These are phyloP conservation scores for Tetrahymena borealis DNA, from an alignment of 73 alveolate genomes.

Conservation along the genomic window DNA sequence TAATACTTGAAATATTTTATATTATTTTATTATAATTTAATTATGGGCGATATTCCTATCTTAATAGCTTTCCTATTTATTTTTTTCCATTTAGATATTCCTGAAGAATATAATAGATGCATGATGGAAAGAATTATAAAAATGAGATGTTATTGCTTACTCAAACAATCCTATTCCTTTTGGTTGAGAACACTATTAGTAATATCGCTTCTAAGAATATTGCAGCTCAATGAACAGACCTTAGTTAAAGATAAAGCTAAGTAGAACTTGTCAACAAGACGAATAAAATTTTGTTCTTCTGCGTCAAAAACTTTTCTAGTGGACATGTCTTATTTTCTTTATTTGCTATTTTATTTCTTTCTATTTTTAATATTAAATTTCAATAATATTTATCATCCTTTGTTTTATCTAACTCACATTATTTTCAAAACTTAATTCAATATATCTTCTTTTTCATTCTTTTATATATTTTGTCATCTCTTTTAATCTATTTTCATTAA, in stretches of 20 bases:
- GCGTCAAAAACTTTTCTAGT: not conserved
- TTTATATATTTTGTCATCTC: too few species aligned
- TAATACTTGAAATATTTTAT: too few species aligned
- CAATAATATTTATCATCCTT: not conserved
- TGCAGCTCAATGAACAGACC: not conserved
- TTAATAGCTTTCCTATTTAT: too few species aligned
- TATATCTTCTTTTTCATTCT: too few species aligned
- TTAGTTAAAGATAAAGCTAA: not conserved
- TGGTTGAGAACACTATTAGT: not conserved
- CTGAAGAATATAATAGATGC: not conserved
- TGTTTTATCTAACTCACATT: not conserved
- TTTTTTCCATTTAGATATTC: not conserved
- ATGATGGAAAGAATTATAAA: not conserved
- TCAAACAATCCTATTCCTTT: not conserved
- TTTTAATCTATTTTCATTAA: too few species aligned
- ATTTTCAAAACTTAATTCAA: too few species aligned
- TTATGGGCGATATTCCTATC: too few species aligned
- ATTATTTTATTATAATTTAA: too few species aligned
- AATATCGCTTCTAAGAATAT: not conserved
- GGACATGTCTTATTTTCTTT: not conserved
- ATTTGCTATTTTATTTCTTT: not conserved
- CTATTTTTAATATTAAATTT: not conserved
- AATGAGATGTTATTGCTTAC: not conserved
- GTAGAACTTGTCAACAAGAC: not conserved
- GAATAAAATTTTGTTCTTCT: not conserved